These are phyloP conservation scores for Zarea fungicola DNA, from an alignment of 2,329 filamentous ascomycete genomes.

Conservation along the genomic window DNA sequence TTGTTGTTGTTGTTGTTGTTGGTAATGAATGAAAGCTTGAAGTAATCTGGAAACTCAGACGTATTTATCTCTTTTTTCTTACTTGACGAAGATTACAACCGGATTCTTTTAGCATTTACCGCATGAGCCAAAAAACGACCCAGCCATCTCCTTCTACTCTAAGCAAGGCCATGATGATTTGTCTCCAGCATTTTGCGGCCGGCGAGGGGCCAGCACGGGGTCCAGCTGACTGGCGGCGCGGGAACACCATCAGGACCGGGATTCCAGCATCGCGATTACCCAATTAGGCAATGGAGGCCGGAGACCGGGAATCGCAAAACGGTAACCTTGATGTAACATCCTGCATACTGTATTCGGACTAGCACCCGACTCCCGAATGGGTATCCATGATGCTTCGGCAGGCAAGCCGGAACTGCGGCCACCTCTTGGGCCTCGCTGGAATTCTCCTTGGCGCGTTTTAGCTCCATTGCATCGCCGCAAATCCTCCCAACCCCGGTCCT, in stretches of 20 bases:
- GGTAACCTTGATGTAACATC: neutral
- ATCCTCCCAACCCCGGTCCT: conserved; percentile 3
- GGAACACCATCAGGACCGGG: neutral
- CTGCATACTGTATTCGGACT: conserved; percentile 5
- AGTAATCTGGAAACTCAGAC: conserved; percentile 1
- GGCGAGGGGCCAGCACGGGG: neutral
- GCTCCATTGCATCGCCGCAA: neutral
- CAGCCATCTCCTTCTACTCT: conserved; percentile 11
- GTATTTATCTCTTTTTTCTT: conserved; percentile 11
- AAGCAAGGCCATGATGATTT: conserved; percentile 8
- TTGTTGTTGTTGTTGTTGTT: neutral
- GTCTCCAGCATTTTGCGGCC: conserved; percentile 9
- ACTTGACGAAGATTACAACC: neutral
- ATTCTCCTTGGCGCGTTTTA: no score
- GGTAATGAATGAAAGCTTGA: neutral
- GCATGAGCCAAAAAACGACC: neutral
- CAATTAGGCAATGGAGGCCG: conserved; percentile 9
- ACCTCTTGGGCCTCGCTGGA: no score
- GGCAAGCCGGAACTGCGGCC: conserved; percentile 7
- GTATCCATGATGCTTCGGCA: conserved; percentile 1
- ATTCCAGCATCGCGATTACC: conserved; percentile 6
- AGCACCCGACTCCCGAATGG: neutral
- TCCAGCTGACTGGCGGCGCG: conserved; percentile 5
- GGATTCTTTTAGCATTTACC: conserved; percentile 5
- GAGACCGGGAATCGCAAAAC: conserved; percentile 6